phyloP scores from a whole-genome alignment of 805 yeast genomes.

The Sugiyamaella smithiae region DNA sequence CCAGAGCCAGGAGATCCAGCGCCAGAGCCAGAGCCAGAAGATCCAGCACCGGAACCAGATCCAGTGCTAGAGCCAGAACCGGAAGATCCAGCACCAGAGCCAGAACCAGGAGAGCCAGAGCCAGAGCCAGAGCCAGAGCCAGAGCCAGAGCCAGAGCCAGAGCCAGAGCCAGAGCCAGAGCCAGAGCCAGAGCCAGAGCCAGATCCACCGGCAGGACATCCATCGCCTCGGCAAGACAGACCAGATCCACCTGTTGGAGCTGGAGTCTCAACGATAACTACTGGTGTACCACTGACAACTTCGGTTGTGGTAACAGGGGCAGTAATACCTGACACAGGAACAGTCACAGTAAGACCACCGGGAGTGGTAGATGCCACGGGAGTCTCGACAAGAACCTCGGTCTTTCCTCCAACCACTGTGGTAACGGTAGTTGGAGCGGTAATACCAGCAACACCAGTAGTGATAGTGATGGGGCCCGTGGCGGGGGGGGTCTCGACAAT shows the following conservation, averaged over 20 bases:
- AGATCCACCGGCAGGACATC: neutral
- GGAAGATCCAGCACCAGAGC: constrained; percentile 2
- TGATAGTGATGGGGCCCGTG: constrained; percentile 3
- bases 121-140: constrained; percentile 6
- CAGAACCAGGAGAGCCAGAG: constrained; percentile 1
- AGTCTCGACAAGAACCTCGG: constrained; percentile 5
- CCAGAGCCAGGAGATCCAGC: neutral
- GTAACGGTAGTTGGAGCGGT: constrained; percentile 6
- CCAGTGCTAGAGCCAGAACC: constrained; percentile 3
- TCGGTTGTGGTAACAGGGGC: constrained; percentile 5
- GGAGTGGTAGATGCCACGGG: constrained; percentile 2
- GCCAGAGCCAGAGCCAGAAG: constrained; percentile 1
- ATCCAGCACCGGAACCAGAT: neutral
- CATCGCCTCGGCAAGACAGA: neutral
- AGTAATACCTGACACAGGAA: constrained; percentile 6
- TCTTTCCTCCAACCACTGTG: neutral
- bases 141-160: constrained; percentile 4
- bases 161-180: constrained; percentile 5
- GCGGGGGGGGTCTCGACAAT: constrained; percentile 6
- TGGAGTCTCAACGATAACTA: constrained; percentile 3
- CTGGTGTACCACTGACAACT: constrained; percentile 1
- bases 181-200: constrained; percentile 5
- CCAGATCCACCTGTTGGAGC: neutral
- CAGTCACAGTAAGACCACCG: neutral
- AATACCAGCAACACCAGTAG: constrained; percentile 1